Percentiles rank a stretch among this genome's conserved stretches.
Conservation (phyloP, 495 filamentous ascomycete genomes). For the Aspergillus mulundensis region DNA sequence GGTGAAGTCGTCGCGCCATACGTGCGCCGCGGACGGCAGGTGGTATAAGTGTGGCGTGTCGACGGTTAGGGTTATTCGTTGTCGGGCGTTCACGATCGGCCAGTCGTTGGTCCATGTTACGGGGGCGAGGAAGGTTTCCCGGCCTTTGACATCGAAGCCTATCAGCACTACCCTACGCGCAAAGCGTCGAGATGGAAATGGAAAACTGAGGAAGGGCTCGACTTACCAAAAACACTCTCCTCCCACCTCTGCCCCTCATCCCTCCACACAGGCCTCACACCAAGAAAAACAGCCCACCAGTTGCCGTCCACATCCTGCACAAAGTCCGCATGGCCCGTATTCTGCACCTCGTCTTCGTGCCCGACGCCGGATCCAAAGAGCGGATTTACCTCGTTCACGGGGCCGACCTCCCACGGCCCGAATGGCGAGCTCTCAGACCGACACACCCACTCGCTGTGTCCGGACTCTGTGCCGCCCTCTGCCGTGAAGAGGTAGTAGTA, state of each 20-base stretch:
- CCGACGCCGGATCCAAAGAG: constrained; percentile 31
- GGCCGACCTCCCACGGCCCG: constrained; percentile 52
- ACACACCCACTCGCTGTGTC: constrained; percentile 48
- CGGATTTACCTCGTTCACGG: constrained; percentile 25
- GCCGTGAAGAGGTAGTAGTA: constrained; percentile 68
- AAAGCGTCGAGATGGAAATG: no score
- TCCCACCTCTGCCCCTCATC: constrained; percentile 25
- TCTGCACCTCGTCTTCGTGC: constrained; percentile 32
- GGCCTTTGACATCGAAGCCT: no score
- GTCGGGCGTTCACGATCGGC: constrained; percentile 43
- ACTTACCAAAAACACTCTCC: constrained; percentile 38
- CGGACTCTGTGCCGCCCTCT: constrained; percentile 59
- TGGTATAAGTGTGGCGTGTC: constrained; percentile 27
- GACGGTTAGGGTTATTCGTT: constrained; percentile 37
- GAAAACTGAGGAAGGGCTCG: not conserved
- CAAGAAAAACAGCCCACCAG: constrained; percentile 47
- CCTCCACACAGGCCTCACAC: constrained; percentile 32
- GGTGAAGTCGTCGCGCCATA: constrained; percentile 43
- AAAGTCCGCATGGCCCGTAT: constrained; percentile 43
- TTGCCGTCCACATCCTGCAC: constrained; percentile 39
- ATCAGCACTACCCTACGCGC: no score
- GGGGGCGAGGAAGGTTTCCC: constrained; percentile 45
- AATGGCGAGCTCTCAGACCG: constrained; percentile 37
- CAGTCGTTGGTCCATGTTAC: constrained; percentile 46
- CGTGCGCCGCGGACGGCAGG: constrained; percentile 10